Base-by-base conservation (phyloP, 805 yeast genomes). In the Candida boleticola region DNA sequence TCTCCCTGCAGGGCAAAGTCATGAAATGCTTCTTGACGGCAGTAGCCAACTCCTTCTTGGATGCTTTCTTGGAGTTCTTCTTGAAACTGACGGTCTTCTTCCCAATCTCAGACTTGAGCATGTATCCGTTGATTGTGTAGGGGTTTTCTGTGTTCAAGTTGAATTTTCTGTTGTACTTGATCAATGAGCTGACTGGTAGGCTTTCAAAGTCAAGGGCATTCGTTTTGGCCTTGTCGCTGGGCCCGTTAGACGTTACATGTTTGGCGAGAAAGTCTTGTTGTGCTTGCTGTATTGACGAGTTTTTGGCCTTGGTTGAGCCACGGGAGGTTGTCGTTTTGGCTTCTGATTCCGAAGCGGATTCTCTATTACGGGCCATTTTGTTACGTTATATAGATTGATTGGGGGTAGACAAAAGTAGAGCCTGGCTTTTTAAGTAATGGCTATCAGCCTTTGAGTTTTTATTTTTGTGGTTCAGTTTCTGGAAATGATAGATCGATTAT, bases 231-330 rank as follows among this genome's bases (percentile, higher is more conserved):
- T 55, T 55, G 49, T 82, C 83, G 31, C 75, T 66, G 1, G 90
- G 90, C 2, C 89, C 90, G 53, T 85, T 85, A 19, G 85, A 77
- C 50, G 84, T 76, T 31, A 85, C 79, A 58, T 85, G 88, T 45
- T 79, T 79, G n/a, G 79, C 71, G 3, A 83, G 64, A 36, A 74
- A 76, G 48, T 82, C 85, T 44, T 81, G 85, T 50, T 84, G 89
- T 16, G 83, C 84, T 34, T 83, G 88, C 32, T 79, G 82, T 2
- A 80, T 75, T 3, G 79, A 76, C 23, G 81, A 79, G 43, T 77
- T 73, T 46, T 84, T 71, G 11, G 82, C 79, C 51, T 81, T 80
- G 21, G 80, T 70, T n/a, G 78, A 71, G 0, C 79, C 69, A 43
- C 82, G 64, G 4, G 65, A 48, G 17, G 43, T 44, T 5, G 46